Evolutionary conservation across 371 early-diverging fungal genomes (phyloP).

Genomic region (Mortierella sp.): DNA sequence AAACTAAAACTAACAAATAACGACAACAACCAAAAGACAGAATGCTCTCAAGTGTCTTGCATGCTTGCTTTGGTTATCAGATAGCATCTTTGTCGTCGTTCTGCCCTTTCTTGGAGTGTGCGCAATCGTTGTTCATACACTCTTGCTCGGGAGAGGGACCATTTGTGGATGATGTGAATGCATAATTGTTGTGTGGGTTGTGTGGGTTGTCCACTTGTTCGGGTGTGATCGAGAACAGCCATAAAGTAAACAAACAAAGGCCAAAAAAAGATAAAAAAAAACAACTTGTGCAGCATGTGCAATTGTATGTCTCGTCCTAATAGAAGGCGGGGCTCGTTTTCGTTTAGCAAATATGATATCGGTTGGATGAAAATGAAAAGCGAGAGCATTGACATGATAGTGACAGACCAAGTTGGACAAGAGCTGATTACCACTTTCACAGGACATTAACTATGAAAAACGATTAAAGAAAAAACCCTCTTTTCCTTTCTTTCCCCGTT

Average conservation of each 20-base stretch:
- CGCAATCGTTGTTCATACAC: neutral
- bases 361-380: neutral
- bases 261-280: neutral
- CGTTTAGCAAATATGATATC: neutral
- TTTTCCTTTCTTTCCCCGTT: neutral
- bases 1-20: neutral
- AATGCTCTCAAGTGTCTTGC: neutral
- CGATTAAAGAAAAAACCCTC: neutral
- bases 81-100: neutral
- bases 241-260: neutral
- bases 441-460: neutral
- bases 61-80: constrained; percentile 8
- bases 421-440: constrained; percentile 3
- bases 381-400: neutral
- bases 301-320: neutral
- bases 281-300: neutral
- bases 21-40: neutral
- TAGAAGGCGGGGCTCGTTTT: neutral
- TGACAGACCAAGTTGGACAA: neutral
- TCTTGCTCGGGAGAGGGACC: constrained; percentile 6
- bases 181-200: too few relatives aligned
- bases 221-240: neutral
- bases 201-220: neutral
- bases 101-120: neutral
- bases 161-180: neutral